Conservation (phyloP, 2,329 filamentous ascomycete species). For the Xylaria hypoxylon region DNA sequence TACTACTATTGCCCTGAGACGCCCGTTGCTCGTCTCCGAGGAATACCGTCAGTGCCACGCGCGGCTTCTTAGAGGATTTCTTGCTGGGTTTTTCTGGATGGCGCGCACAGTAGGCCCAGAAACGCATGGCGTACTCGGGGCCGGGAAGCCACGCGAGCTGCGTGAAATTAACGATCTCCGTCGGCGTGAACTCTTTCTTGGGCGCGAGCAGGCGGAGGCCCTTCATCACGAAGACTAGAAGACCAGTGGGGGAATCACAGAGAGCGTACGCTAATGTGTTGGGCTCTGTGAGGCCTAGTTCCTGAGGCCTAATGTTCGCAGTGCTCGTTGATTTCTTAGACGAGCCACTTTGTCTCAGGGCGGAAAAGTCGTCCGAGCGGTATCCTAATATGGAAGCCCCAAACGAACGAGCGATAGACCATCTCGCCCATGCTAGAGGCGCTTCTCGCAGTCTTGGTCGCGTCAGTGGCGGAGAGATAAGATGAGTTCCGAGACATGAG, state of each 20-base stretch:
- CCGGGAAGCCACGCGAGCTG: constrained; percentile 75
- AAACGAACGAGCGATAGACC: constrained; percentile 64
- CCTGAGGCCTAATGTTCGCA: constrained; percentile 48
- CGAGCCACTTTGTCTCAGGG: constrained; percentile 50
- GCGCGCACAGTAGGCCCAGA: constrained; percentile 62
- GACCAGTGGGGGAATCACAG: constrained; percentile 70
- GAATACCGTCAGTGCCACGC: constrained; percentile 62
- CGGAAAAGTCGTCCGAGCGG: constrained; percentile 61
- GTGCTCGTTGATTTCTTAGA: constrained; percentile 39
- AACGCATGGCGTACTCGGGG: constrained; percentile 69
- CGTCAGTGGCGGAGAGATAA: constrained; percentile 67
- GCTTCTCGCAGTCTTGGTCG: constrained; percentile 60
- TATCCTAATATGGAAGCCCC: constrained; percentile 67
- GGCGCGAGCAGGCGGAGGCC: constrained; percentile 58
- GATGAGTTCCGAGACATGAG: constrained; percentile 69
- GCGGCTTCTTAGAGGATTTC: constrained; percentile 51
- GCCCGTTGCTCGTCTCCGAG: constrained; percentile 50
- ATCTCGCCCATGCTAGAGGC: constrained; percentile 65
- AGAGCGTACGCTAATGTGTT: constrained; percentile 70
- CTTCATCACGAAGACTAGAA: constrained; percentile 66
- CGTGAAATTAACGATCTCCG: constrained; percentile 70
- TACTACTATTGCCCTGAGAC: constrained; percentile 23
- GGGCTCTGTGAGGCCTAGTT: constrained; percentile 56
- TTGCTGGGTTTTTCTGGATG: constrained; percentile 49
- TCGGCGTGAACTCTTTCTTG: constrained; percentile 56